phyloP scores from a whole-genome alignment of 1,139 yeast species.

The Magnusiomyces ingens region DNA sequence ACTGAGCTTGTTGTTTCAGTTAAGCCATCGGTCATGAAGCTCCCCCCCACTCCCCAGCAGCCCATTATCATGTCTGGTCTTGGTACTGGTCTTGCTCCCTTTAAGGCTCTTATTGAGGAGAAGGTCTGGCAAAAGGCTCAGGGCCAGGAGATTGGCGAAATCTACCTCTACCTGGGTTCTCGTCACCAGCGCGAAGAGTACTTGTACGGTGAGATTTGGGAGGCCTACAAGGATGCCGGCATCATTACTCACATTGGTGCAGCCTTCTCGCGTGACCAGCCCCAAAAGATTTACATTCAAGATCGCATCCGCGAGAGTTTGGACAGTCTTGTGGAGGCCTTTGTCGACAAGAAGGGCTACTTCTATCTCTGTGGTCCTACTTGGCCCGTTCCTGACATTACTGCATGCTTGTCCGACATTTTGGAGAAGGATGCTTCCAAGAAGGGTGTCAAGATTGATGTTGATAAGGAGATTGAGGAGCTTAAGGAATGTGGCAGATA shows the following conservation, averaged over 20 bases:
- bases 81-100: slow-evolving; percentile 98
- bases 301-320: slow-evolving; percentile 81
- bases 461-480: slow-evolving; percentile 78
- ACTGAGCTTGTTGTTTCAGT: slow-evolving; percentile 88
- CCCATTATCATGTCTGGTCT: slow-evolving; percentile 96
- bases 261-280: slow-evolving; percentile 97
- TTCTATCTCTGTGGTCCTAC: slow-evolving; percentile 98
- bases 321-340: slow-evolving; percentile 67
- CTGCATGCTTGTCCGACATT: slow-evolving; percentile 83
- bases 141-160: slow-evolving; percentile 84
- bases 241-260: slow-evolving; percentile 93
- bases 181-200: slow-evolving; percentile 96
- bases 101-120: slow-evolving; percentile 95
- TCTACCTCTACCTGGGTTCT: slow-evolving; percentile 85
- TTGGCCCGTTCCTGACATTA: slow-evolving; percentile 98
- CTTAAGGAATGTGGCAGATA: slow-evolving; percentile 91
- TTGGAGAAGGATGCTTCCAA: slow-evolving; percentile 62
- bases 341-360: slow-evolving; percentile 72
- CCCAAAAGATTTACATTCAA: slow-evolving; percentile 89
- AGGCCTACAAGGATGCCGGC: slow-evolving; percentile 90
- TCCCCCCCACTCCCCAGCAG: slow-evolving; percentile 78
- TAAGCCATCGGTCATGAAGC: slow-evolving; percentile 94
- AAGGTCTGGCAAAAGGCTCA: slow-evolving; percentile 89
- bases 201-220: slow-evolving; percentile 95
- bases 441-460: slow-evolving; percentile 62